Evolutionary conservation across 2,329 filamentous ascomycete genomes (phyloP).

Genomic region (Aspergillus sp.): DNA sequence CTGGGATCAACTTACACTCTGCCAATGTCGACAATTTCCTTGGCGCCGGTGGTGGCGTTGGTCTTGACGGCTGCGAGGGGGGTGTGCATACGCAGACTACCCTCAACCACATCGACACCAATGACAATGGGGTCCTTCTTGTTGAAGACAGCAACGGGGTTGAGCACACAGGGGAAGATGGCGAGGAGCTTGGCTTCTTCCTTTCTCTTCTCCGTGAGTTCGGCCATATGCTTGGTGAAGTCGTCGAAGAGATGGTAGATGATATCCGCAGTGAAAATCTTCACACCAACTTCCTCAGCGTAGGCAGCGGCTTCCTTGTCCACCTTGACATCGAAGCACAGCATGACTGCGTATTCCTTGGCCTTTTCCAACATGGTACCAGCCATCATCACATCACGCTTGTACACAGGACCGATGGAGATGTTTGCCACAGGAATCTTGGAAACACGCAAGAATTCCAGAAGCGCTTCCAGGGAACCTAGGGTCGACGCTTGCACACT

Average conservation of each 20-base stretch:
- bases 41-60: constrained; percentile 73
- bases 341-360: constrained; percentile 96
- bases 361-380: constrained; percentile 95
- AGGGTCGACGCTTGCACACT: constrained; percentile 96
- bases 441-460: constrained; percentile 91
- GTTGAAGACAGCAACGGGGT: constrained; percentile 92
- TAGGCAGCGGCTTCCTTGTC: constrained; percentile 93
- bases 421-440: constrained; percentile 99
- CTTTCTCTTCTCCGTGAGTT: constrained; percentile 85
- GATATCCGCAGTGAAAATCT: constrained; percentile 97
- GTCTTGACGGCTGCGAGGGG: constrained; percentile 84
- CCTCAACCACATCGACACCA: constrained; percentile 93
- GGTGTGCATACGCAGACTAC: constrained; percentile 79
- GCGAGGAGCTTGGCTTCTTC: constrained; percentile 93
- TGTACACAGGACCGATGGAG: constrained; percentile 94
- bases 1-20: constrained; percentile 72
- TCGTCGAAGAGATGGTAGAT: constrained; percentile 98
- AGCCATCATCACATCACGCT: constrained; percentile 91
- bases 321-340: constrained; percentile 99
- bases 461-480: constrained; percentile 89
- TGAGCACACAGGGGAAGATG: constrained; percentile 93
- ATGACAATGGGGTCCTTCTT: constrained; percentile 95
- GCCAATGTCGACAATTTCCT: constrained; percentile 80
- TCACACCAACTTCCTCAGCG: constrained; percentile 90
- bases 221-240: constrained; percentile 92